phyloP scores from a whole-genome alignment of 2,329 filamentous ascomycete genomes.

The Pestalotiopsis sp. region DNA sequence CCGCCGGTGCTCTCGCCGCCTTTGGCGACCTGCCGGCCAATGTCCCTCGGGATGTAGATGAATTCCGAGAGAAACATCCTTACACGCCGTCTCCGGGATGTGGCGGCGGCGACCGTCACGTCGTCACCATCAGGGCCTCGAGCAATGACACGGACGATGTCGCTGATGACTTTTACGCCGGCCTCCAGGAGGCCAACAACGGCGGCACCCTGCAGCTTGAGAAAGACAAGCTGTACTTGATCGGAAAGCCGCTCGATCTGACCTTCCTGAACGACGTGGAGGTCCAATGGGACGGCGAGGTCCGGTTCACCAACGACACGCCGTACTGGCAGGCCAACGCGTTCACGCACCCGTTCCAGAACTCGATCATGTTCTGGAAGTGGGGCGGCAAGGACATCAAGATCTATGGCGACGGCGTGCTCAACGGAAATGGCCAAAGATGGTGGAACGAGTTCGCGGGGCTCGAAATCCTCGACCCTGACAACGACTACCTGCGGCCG shows the following conservation, averaged over 20 bases:
- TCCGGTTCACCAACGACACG: constrained; percentile 48
- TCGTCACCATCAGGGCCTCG: constrained; percentile 54
- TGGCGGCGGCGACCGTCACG: constrained; percentile 23
- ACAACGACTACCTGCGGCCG: constrained; percentile 59
- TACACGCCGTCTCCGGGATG: constrained; percentile 27
- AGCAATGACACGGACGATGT: constrained; percentile 58
- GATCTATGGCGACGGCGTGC: constrained; percentile 58
- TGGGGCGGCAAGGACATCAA: constrained; percentile 65
- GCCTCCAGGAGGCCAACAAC: constrained; percentile 57
- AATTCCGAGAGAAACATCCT: constrained; percentile 42
- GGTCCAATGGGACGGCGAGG: constrained; percentile 59
- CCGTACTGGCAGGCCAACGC: constrained; percentile 45
- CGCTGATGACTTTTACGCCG: constrained; percentile 55
- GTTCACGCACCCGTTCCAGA: constrained; percentile 44
- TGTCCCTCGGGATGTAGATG: constrained; percentile 36
- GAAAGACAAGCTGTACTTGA: constrained; percentile 56
- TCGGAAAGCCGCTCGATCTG: constrained; percentile 61
- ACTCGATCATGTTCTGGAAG: constrained; percentile 64
- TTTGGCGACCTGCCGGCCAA: constrained; percentile 30
- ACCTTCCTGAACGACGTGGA: constrained; percentile 61
- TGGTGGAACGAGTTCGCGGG: constrained; percentile 47
- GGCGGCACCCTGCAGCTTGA: constrained; percentile 59
- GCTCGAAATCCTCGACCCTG: constrained; percentile 49
- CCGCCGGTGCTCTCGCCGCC: constrained; percentile 24
- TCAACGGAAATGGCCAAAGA: constrained; percentile 57